These are phyloP conservation scores for Pythium utonaiense DNA, from an alignment of 352 stramenopile species.

Conservation along the genomic window DNA sequence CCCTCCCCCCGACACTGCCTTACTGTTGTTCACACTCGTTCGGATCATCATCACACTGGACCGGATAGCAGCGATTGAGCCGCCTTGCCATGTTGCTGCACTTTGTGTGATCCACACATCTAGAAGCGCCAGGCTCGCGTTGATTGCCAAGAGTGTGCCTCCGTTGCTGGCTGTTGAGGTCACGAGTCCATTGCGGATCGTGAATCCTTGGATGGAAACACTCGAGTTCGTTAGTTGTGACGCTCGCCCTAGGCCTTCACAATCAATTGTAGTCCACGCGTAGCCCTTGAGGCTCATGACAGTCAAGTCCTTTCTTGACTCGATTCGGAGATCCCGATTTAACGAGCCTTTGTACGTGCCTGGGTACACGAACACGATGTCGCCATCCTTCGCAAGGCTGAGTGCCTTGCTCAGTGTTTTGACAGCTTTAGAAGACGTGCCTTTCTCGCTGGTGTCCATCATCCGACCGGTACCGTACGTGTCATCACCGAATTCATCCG, in stretches of 20 bases:
- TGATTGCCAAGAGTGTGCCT: background rate
- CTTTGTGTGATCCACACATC: conserved; percentile 29
- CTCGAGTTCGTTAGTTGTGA: conserved; percentile 17
- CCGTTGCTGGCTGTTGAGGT: conserved; percentile 19
- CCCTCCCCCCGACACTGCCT: conserved; percentile 3
- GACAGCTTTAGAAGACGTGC: conserved; percentile 50
- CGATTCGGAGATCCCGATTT: conserved; percentile 35
- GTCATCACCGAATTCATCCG: conserved; percentile 49
- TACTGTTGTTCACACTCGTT: background rate
- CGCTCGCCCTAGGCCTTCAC: conserved; percentile 16
- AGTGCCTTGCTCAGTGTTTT: conserved; percentile 40
- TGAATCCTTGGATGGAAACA: conserved; percentile 33
- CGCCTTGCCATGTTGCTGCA: background rate
- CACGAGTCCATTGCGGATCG: conserved; percentile 32
- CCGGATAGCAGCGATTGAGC: background rate
- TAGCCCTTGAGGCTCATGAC: conserved; percentile 47
- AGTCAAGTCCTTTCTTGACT: conserved; percentile 16
- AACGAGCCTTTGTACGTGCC: conserved; percentile 35
- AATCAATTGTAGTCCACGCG: conserved; percentile 49
- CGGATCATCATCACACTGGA: background rate
- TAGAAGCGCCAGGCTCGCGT: conserved; percentile 1
- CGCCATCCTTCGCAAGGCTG: conserved; percentile 26
- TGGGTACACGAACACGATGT: conserved; percentile 55
- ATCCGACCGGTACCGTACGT: conserved; percentile 42
- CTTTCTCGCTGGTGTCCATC: conserved; percentile 51